phyloP scores from a whole-genome alignment of 495 filamentous ascomycete species.

The Aspergillus ostianus region DNA sequence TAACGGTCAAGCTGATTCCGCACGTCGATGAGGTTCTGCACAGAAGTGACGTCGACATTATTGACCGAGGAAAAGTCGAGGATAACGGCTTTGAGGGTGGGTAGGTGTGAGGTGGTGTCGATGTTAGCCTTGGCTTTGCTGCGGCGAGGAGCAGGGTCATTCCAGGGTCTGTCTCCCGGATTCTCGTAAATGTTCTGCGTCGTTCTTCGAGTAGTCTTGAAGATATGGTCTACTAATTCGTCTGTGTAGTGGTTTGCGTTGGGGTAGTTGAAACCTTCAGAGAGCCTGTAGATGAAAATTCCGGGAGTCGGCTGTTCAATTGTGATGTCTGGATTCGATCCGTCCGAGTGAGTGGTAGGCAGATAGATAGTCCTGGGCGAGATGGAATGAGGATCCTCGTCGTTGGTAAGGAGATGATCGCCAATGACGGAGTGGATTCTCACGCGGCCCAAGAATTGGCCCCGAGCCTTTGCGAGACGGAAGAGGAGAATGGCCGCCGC shows the following conservation, averaged over 20 bases:
- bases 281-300: conserved; percentile 96
- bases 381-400: conserved; percentile 40
- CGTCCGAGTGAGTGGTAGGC: conserved; percentile 83
- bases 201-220: conserved; percentile 73
- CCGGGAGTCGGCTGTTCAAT: conserved; percentile 82
- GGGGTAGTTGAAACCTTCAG: conserved; percentile 95
- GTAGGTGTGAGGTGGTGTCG: conserved; percentile 45
- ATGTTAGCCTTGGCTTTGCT: conserved; percentile 47
- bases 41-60: conserved; percentile 90
- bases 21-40: conserved; percentile 94
- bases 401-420: conserved; percentile 66
- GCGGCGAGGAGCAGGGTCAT: conserved; percentile 78
- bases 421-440: conserved; percentile 89
- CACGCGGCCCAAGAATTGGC: conserved; percentile 87
- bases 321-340: conserved; percentile 83
- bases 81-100: conserved; percentile 86
- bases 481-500: conserved; percentile 78
- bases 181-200: conserved; percentile 60
- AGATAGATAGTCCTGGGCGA: conserved; percentile 74
- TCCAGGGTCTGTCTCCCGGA: conserved; percentile 91
- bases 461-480: conserved; percentile 79
- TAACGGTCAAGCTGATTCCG: conserved; percentile 96
- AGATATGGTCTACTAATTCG: conserved; percentile 69
- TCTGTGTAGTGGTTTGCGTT: conserved; percentile 93
- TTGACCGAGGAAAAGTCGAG: conserved; percentile 96